Evolutionary conservation across 192 early-diverging fungal genomes (phyloP), one percentile per base, ranked within the genome.

Genomic region (Gamsiella multidivaricata): DNA sequence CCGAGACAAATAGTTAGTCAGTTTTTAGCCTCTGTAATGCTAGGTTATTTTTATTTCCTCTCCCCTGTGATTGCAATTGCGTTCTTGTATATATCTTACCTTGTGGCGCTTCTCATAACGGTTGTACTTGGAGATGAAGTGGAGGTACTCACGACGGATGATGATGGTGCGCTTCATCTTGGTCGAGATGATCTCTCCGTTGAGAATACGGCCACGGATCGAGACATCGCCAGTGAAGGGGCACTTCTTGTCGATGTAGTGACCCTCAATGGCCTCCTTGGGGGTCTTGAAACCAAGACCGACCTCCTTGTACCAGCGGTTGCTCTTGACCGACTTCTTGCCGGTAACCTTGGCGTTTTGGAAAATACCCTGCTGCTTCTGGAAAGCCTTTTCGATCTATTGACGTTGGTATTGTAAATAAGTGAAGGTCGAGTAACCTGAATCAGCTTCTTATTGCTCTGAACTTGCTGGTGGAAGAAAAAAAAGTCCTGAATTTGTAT

Each of bases 51-150:
- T 46, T n/a, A 18, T 18, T 6, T 5, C n/a, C 45, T 46, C 45
- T 46, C 45, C n/a, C 45, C n/a, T 39, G 5, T 12, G 37, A 5
- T 12, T 39, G 5, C 5, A 39, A 9, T 39, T 18, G 9, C 45
- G 9, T 18, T 46, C 45, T 46, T n/a, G 9, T 4, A 9, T 18
- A n/a, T 39, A 39, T 9, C n/a, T 46, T 46, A 46, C 45, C 74
- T 94, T 97, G 93, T 99, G 97, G 72, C 97, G 91, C 92, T 97
- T 99, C 92, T 99, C 97, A 87, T 97, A 99, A 94, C 97, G 95
- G 90, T 97, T 94, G 94, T 99, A 99, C 90, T 99, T 99, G 85
- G 92, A 89, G 82, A 99, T 91, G 89, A 93, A 99, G 93, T 99
- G 97, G 70, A 99, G 90, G 94, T 99, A 99, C 86, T 99, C 96